Evolutionary conservation across 768 basidiomycete species (phyloP), one percentile per base, ranked within the genome.

Genomic region (Lyophyllum decastes): DNA sequence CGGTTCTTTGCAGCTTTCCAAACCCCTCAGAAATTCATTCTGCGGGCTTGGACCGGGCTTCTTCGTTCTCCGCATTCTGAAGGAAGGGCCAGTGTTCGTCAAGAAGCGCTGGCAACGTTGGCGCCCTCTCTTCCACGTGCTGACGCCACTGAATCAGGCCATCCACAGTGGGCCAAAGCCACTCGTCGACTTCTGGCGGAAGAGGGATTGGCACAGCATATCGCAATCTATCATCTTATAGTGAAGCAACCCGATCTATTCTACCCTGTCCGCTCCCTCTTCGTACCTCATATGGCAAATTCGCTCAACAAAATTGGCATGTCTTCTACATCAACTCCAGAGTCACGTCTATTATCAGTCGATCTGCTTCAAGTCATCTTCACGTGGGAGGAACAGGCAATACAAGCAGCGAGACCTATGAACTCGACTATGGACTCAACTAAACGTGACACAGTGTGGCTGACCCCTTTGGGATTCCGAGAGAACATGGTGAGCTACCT

Each of bases 401-500:
- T 66, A 8, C 71, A 77, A 58, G 66, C 70, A 12, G 38, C 54
- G 16, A 59, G 55, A 34, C 47, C 52, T 22, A 56, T 54, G 50
- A 44, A 64, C 1, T 63, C 57, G 22, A 54, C 57, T 19, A 47
- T 60, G 17, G 71, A 73, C 22, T 60, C 59, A n/a, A 62, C 50
- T 30, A 58, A 49, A 9, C 62, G 65, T 40, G 72, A 73, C 46
- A 59, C 68, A 46, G 54, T 67, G 34, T 95, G 94, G 92, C 71
- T 83, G 21, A 92, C 91, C 0, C 93, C 95, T 2, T 74, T 91
- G 26, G 79, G 82, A 21, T 86, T 93, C 55, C 84, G 93, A 26
- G 96, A 98, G 73, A 89, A 88, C 58, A 91, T 97, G 75, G 90
- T 98, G 61, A 95, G 94, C 76, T 97, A 95, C 72, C 82, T 99